Conservation (phyloP, 768 basidiomycete species). For the Pisolithus marmoratus region DNA sequence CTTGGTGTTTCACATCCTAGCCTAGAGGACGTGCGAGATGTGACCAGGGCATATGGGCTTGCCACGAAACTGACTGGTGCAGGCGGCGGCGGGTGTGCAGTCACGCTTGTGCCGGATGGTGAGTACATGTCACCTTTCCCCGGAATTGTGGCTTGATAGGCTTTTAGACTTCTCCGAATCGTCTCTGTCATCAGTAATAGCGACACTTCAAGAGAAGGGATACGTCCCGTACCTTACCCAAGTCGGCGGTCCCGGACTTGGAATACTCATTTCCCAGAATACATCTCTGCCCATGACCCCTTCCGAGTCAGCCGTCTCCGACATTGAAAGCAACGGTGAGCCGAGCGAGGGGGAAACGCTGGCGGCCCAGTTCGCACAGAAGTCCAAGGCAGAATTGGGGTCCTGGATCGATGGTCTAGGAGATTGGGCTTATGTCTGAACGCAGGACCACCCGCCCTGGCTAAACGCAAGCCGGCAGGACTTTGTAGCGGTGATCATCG, state of each 20-base stretch:
- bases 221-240: conserved; percentile 70
- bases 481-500: too few relatives aligned
- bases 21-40: conserved; percentile 81
- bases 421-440: conserved; percentile 29
- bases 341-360: not conserved
- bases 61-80: conserved; percentile 97
- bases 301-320: conserved; percentile 14
- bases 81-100: conserved; percentile 97
- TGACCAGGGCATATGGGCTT: conserved; percentile 62
- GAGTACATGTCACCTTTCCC: conserved; percentile 25
- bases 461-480: too few relatives aligned
- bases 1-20: conserved; percentile 90
- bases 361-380: conserved; percentile 15
- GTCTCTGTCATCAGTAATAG: conserved; percentile 51
- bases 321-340: not conserved
- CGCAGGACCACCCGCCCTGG: too few relatives aligned
- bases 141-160: too few relatives aligned
- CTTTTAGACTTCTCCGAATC: conserved; percentile 65
- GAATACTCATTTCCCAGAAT: too few relatives aligned
- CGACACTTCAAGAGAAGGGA: conserved; percentile 37
- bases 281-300: conserved; percentile 17
- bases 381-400: conserved; percentile 18
- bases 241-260: conserved; percentile 92
- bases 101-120: conserved; percentile 94
- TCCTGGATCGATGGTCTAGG: conserved; percentile 28